phyloP scores from a whole-genome alignment of 1,139 yeast genomes.

The Yamadazyma trypodendri region DNA sequence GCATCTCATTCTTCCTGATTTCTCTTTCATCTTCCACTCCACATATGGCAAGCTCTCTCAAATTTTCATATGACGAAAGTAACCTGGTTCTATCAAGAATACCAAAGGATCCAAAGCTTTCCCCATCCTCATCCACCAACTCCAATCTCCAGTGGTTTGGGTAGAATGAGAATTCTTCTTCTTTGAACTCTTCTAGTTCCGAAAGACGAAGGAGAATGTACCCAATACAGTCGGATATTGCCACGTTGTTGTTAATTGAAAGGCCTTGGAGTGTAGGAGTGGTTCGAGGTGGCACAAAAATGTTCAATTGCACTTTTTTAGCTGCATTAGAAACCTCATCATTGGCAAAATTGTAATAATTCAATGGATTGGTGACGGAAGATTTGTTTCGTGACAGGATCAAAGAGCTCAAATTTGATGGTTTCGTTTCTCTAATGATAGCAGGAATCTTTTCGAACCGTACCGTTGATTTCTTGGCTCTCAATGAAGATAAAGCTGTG shows the following conservation, averaged over 20 bases:
- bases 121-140: slow-evolving; percentile 77
- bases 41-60: slow-evolving; percentile 65
- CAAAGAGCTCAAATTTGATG: slow-evolving; percentile 40
- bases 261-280: slow-evolving; percentile 31
- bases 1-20: slow-evolving; percentile 34
- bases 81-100: slow-evolving; percentile 56
- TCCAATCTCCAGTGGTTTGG: slow-evolving; percentile 71
- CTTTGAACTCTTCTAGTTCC: slow-evolving; percentile 9
- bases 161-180: slow-evolving; percentile 28
- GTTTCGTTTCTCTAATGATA: not conserved
- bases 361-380: slow-evolving; percentile 48
- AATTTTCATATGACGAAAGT: slow-evolving; percentile 56
- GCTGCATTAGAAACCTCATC: slow-evolving; percentile 24
- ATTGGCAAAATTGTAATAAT: slow-evolving; percentile 50
- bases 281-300: slow-evolving; percentile 39
- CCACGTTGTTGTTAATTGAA: slow-evolving; percentile 43
- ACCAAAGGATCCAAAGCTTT: slow-evolving; percentile 74
- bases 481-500: slow-evolving; percentile 8
- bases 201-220: slow-evolving; percentile 43
- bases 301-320: slow-evolving; percentile 27
- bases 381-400: slow-evolving; percentile 37
- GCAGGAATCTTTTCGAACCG: slow-evolving; percentile 27
- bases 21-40: slow-evolving; percentile 37
- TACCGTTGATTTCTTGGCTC: slow-evolving; percentile 14
- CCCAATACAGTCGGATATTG: slow-evolving; percentile 66